A percentile compares a stretch with the other conserved stretches of the same genome.
Evolutionary conservation across 2,329 filamentous ascomycete genomes (phyloP).

Genomic region (Aplosporella prunicola): DNA sequence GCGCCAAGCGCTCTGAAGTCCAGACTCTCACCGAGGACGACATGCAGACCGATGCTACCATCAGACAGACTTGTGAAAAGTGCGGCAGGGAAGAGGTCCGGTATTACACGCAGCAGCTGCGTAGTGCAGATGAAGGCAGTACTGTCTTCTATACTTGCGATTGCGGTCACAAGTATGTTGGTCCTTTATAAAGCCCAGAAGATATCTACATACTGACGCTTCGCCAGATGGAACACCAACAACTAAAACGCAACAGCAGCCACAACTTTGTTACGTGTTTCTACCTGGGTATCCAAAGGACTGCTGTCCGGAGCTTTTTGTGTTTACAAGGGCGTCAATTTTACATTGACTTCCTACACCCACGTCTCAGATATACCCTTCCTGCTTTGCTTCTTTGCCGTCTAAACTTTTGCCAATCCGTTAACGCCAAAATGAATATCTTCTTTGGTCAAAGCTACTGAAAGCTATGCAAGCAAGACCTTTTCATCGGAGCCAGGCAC

Average conservation of each 20-base stretch:
- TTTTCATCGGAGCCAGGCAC: constrained; percentile 50
- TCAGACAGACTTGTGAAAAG: constrained; percentile 62
- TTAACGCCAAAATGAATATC: constrained; percentile 11
- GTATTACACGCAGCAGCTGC: constrained; percentile 75
- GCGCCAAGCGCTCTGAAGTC: constrained; percentile 77
- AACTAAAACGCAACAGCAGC: constrained; percentile 40
- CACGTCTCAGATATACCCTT: constrained; percentile 4
- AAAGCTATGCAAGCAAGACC: too few relatives aligned
- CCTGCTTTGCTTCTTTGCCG: constrained; percentile 4
- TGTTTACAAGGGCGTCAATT: too few relatives aligned
- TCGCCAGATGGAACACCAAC: constrained; percentile 46
- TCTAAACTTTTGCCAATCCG: constrained; percentile 5
- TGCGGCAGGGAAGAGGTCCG: constrained; percentile 76
- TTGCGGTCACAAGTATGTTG: constrained; percentile 69
- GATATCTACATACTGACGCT: constrained; percentile 10
- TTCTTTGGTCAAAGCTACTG: too few relatives aligned
- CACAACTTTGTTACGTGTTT: constrained; percentile 6
- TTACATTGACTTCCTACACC: constrained; percentile 1
- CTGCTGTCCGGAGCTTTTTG: too few relatives aligned
- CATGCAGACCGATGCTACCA: constrained; percentile 62
- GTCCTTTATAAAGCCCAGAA: neutral
- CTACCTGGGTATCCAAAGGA: constrained; percentile 9
- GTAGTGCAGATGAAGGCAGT: constrained; percentile 88
- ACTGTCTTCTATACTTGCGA: constrained; percentile 87
- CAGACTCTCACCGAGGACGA: constrained; percentile 73